Evolutionary conservation across 2,329 filamentous ascomycete species (phyloP), one percentile per base, ranked within the genome.

Genomic region (Ceratocystis diversiconidia): DNA sequence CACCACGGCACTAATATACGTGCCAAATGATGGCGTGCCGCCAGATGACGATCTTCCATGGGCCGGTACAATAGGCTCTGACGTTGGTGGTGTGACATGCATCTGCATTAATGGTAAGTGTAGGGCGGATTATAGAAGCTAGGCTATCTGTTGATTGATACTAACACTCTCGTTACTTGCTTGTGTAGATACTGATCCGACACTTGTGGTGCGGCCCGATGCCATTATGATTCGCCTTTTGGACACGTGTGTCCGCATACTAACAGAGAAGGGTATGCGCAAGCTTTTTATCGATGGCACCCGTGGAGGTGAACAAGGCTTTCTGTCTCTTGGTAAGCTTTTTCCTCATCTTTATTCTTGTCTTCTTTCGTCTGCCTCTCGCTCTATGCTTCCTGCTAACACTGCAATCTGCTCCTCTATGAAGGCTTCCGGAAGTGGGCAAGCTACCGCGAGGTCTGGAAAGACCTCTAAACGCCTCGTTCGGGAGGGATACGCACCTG

Each of bases 351-450:
- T 25, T 25, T 59, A 17, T 10, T 36, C 43, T n/a, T 19, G 46
- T 25, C 4, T 43, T 17, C 41, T 41, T 25, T 30, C 32, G 4
- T n/a, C 46, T 50, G 36, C 10, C 44, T 3, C 17, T 10, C 12
- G 28, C 32, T 66, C 25, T 15, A 28, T 30, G 25, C 6, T 28
- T 28, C 3, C n/a, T 59, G n/a, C 28, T 59, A 30, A 59, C 28
- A n/a, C n/a, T 22, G 10, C 6, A 8, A 64, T 67, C 66, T 68
- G 65, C 61, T 17, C 15, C 7, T 15, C 25, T 36, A 32, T 5
- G 6, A 59, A 85, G 82, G 82, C 12, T 85, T 84, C 69, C 76
- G 76, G 67, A 80, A 80, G 72, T 85, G 82, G 82, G 80, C 82
- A 60, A 75, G 74, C 69, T 85, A 85, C 70, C 77, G 73, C 71